These are phyloP conservation scores for Croton laevigatus DNA, from an alignment of 441 rosid species.

Conservation along the genomic window DNA sequence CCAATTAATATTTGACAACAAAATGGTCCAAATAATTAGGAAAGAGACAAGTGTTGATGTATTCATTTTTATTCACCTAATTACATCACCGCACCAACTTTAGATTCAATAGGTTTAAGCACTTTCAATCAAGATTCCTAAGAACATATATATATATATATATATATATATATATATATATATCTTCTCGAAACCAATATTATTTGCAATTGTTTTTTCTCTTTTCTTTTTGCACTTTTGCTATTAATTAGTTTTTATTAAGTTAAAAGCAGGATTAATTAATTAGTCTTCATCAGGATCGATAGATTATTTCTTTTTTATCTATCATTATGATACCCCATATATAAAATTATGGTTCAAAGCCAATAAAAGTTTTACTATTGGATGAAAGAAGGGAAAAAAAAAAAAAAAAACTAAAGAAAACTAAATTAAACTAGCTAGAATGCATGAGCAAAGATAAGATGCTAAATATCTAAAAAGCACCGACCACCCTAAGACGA, in stretches of 20 bases:
- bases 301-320: not conserved
- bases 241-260: no score
- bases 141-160: constrained; percentile 24
- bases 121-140: not conserved
- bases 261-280: not conserved
- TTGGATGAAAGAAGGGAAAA: no score
- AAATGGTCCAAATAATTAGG: not conserved
- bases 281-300: not conserved
- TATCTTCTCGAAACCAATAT: constrained; percentile 3
- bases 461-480: constrained; percentile 25
- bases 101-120: not conserved
- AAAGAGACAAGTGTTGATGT: not conserved
- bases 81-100: not conserved
- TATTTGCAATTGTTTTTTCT: not conserved
- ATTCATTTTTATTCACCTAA: not conserved
- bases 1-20: not conserved
- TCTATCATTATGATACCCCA: not conserved
- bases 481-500: constrained; percentile 22
- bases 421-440: no score
- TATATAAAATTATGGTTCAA: not conserved
- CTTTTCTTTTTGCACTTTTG: no score
- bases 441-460: constrained; percentile 23
- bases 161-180: constrained; percentile 21
- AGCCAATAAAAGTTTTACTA: not conserved
- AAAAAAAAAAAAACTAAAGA: no score